phyloP scores from a whole-genome alignment of 2,329 filamentous ascomycete species.

The Scytalidium sp. region DNA sequence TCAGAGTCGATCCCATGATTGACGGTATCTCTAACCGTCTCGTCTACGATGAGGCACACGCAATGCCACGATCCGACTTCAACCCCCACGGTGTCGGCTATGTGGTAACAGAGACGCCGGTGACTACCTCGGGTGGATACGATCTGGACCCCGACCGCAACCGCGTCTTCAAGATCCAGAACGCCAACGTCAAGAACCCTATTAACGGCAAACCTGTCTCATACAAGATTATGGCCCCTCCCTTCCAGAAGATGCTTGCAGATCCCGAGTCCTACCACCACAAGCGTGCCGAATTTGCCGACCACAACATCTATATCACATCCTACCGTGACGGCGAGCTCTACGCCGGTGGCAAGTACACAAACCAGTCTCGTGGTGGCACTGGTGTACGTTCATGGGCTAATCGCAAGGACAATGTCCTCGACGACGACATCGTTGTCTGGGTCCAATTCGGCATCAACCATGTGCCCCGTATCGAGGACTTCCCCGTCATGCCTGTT shows the following conservation, averaged over 20 bases:
- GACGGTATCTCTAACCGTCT: slow-evolving; percentile 54
- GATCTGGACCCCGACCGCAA: slow-evolving; percentile 45
- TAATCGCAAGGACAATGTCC: slow-evolving; percentile 44
- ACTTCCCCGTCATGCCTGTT: slow-evolving; percentile 67
- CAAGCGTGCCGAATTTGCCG: slow-evolving; percentile 51
- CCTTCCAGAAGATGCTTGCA: slow-evolving; percentile 57
- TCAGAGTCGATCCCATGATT: slow-evolving; percentile 60
- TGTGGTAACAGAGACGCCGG: slow-evolving; percentile 42
- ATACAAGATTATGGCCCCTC: slow-evolving; percentile 53
- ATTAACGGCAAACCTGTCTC: slow-evolving; percentile 51
- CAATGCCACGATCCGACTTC: slow-evolving; percentile 53
- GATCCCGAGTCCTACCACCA: slow-evolving; percentile 42
- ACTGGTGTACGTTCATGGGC: slow-evolving; percentile 52
- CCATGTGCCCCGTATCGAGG: slow-evolving; percentile 61
- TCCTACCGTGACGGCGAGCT: slow-evolving; percentile 50
- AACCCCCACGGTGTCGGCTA: slow-evolving; percentile 54
- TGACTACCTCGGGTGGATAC: slow-evolving; percentile 43
- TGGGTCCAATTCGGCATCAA: slow-evolving; percentile 61
- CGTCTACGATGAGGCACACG: slow-evolving; percentile 55
- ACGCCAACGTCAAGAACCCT: slow-evolving; percentile 46
- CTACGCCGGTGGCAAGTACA: slow-evolving; percentile 52
- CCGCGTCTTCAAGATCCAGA: slow-evolving; percentile 57
- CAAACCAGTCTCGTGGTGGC: slow-evolving; percentile 52
- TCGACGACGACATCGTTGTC: slow-evolving; percentile 53
- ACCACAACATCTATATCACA: slow-evolving; percentile 53